Base-by-base conservation (phyloP, 2,329 filamentous ascomycete genomes). In the Sporothrix humicola region DNA sequence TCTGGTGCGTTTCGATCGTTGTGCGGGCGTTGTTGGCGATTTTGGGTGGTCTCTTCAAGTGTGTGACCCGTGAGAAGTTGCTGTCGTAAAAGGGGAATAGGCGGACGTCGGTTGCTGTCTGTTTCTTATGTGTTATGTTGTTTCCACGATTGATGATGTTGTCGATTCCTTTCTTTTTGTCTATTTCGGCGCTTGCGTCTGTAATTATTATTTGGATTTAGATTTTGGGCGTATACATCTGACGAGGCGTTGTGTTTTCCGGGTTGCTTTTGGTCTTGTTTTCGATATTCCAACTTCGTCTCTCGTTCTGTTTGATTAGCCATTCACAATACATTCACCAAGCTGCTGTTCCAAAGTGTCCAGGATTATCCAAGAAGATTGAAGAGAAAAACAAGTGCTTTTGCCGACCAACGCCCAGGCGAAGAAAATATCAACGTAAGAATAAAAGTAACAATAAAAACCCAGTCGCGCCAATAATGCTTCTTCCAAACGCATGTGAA, bases 1-100 rank as follows among this genome's bases (percentile, higher is more conserved):
- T 90, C 68, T 91, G 89, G 88, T 79, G 85, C 15, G 79, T 90
- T 69, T 87, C 86, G n/a, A 79, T 89, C 31, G 79, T 82, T 3
- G 87, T 91, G 77, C 89, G 87, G 81, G 85, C 85, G 68, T 75
- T 88, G 10, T 82, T 83, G 71, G 83, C 83, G 52, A 80, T 88
- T n/a, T 82, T 88, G 70, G 84, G 85, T 72, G 82, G 85, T 9
- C 75, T 89, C 75, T 86, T 86, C 72, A 86, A 82, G 79, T 88
- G 87, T 74, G 76, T 89, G 73, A 83, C 82, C 54, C 81, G 79
- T 58, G 82, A 83, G 74, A 84, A 84, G 78, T 79, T 83, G 74
- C 69, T 52, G 46, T 54, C 20, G 23, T 37, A 37, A 37, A 37
- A 37, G 31, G 31, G 31, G 31, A 15, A 23, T 61, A 26, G 20